These are phyloP conservation scores for Leccinum fibrillosum DNA, from an alignment of 768 basidiomycete species.

Conservation along the genomic window DNA sequence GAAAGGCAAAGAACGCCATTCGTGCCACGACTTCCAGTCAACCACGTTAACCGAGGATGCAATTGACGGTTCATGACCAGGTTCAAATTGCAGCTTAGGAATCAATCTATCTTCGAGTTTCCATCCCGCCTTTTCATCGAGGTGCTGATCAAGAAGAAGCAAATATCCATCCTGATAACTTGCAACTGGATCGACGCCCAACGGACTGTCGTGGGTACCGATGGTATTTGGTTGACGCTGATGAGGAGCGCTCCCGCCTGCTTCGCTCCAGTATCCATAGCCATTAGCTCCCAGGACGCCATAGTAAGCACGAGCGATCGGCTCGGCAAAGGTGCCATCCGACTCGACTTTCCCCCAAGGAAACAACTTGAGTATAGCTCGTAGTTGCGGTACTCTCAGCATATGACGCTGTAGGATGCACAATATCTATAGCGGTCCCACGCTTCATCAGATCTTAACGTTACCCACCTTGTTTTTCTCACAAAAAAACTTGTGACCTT, in stretches of 20 bases:
- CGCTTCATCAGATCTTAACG: background rate
- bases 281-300: constrained; percentile 37
- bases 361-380: constrained; percentile 34
- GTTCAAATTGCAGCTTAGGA: constrained; percentile 31
- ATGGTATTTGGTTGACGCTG: constrained; percentile 17
- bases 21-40: constrained; percentile 45
- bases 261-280: constrained; percentile 42
- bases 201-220: constrained; percentile 2
- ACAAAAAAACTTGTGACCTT: constrained; percentile 34
- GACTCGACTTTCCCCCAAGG: constrained; percentile 43
- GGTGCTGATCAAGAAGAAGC: constrained; percentile 30
- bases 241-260: constrained; percentile 35
- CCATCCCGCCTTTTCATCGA: constrained; percentile 36
- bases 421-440: background rate
- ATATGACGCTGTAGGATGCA: constrained; percentile 32
- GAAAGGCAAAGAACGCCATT: constrained; percentile 43
- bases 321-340: constrained; percentile 37
- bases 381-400: constrained; percentile 33
- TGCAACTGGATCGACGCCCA: constrained; percentile 9
- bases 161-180: constrained; percentile 33
- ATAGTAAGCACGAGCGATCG: constrained; percentile 35
- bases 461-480: constrained; percentile 32
- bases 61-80: constrained; percentile 25
- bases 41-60: constrained; percentile 27
- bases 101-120: constrained; percentile 33